phyloP scores from a whole-genome alignment of 2,329 filamentous ascomycete species.

The Alternaria consortialis region DNA sequence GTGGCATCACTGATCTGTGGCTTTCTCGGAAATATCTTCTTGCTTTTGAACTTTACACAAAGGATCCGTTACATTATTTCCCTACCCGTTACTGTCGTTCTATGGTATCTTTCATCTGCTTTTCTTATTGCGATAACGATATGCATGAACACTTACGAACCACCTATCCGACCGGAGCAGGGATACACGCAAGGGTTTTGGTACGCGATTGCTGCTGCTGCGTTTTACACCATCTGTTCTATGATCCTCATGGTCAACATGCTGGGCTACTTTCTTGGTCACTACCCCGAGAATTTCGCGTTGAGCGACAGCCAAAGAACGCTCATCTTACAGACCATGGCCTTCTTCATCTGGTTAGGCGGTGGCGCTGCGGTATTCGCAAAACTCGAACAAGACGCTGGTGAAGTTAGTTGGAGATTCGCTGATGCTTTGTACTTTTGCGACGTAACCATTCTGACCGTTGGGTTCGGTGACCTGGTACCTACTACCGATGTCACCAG shows the following conservation, averaged over 20 bases:
- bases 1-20: slow-evolving; percentile 79
- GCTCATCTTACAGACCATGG: slow-evolving; percentile 88
- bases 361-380: slow-evolving; percentile 80
- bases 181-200: slow-evolving; percentile 84
- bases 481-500: slow-evolving; percentile 66
- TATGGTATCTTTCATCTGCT: slow-evolving; percentile 74
- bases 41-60: slow-evolving; percentile 87
- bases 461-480: slow-evolving; percentile 63
- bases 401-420: slow-evolving; percentile 69
- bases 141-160: slow-evolving; percentile 70
- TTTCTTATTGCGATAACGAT: slow-evolving; percentile 73
- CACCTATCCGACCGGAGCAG: slow-evolving; percentile 58
- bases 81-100: slow-evolving; percentile 81
- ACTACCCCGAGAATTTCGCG: slow-evolving; percentile 80
- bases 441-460: slow-evolving; percentile 54
- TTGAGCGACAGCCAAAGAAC: slow-evolving; percentile 84
- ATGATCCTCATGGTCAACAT: slow-evolving; percentile 82
- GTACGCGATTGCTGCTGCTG: slow-evolving; percentile 82
- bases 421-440: slow-evolving; percentile 69
- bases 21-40: slow-evolving; percentile 78
- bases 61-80: slow-evolving; percentile 82
- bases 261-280: slow-evolving; percentile 75
- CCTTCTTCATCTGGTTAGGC: slow-evolving; percentile 82
- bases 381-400: slow-evolving; percentile 64
- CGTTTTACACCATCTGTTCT: slow-evolving; percentile 81